Conservation (phyloP, 768 basidiomycete genomes). For the Amanita brunnescens region DNA sequence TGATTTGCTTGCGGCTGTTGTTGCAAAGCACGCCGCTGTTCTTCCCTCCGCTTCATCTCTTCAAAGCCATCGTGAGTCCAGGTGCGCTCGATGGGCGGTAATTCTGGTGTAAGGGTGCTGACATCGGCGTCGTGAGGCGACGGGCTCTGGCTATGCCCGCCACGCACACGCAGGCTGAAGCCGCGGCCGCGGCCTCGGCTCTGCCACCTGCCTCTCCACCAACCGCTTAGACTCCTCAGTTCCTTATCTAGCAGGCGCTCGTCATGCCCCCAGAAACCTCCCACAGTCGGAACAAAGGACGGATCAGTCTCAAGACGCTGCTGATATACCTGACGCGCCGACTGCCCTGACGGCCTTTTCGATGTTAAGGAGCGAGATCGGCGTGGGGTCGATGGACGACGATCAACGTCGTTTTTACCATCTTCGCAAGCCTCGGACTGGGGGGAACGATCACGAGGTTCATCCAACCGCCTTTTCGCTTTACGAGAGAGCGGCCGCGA, state of each 20-base stretch:
- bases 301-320: constrained; percentile 77
- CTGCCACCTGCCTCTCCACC: constrained; percentile 82
- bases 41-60: constrained; percentile 74
- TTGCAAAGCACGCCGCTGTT: constrained; percentile 34
- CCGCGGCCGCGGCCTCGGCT: constrained; percentile 58
- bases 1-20: constrained; percentile 19
- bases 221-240: constrained; percentile 71
- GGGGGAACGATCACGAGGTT: constrained; percentile 5
- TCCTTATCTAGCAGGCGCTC: constrained; percentile 82
- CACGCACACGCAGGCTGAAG: constrained; percentile 45
- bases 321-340: constrained; percentile 81
- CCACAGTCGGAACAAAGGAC: constrained; percentile 83
- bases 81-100: constrained; percentile 55
- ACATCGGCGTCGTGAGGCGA: constrained; percentile 9
- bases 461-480: constrained; percentile 23
- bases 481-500: constrained; percentile 26
- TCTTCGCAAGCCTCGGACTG: constrained; percentile 8
- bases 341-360: constrained; percentile 39
- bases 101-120: constrained; percentile 18
- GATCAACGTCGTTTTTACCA: constrained; percentile 24
- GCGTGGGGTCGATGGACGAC: constrained; percentile 19
- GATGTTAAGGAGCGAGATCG: constrained; percentile 16
- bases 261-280: constrained; percentile 93
- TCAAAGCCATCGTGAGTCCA: constrained; percentile 90
- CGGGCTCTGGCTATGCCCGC: constrained; percentile 20